A percentile compares a stretch with the other conserved stretches of the same genome.
These are phyloP conservation scores for Neckera pumila DNA, from an alignment of 225 moss, liverwort and hornwort species.

Conservation along the genomic window DNA sequence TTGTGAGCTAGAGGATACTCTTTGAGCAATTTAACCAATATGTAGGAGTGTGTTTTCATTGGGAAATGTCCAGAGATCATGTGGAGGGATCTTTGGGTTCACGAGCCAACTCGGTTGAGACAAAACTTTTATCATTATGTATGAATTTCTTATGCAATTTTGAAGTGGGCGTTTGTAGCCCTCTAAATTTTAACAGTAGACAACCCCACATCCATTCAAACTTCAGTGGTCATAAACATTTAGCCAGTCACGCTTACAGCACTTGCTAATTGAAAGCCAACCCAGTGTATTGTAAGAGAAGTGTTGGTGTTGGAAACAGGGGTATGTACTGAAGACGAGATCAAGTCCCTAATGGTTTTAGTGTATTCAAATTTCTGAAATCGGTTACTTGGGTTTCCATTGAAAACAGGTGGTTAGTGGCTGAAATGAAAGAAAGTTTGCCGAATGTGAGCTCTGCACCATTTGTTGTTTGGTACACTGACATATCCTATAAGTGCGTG, in stretches of 20 bases:
- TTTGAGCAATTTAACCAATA: neutral
- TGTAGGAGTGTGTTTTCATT: neutral
- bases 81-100: neutral
- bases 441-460: constrained; percentile 26
- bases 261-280: neutral
- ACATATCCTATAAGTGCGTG: neutral
- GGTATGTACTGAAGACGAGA: neutral
- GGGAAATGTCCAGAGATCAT: neutral
- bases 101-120: neutral
- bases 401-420: constrained; percentile 44
- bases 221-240: neutral
- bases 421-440: constrained; percentile 69
- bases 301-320: neutral
- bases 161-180: neutral
- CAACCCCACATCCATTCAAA: neutral
- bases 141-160: neutral
- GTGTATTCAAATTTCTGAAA: neutral
- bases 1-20: neutral
- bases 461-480: neutral
- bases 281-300: neutral
- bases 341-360: neutral
- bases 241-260: neutral
- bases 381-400: neutral
- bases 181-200: neutral
- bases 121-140: neutral